Percentiles rank a stretch among this genome's conserved stretches.
Evolutionary conservation across 306 rosid species (phyloP).

Genomic region (Medicago truncatula): MtrunA17r5.0-ANR NC_053045.1:41959501-41960000

Average conservation of each 20-base stretch:
- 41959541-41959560: slow-evolving; percentile 47
- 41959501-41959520: slow-evolving; percentile 56
- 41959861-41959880: slow-evolving; percentile 35
- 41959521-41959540: slow-evolving; percentile 68
- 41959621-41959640: slow-evolving; percentile 54
- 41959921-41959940: slow-evolving; percentile 50
- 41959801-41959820: slow-evolving; percentile 60
- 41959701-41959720: neutral
- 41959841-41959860: slow-evolving; percentile 64
- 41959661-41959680: slow-evolving; percentile 36
- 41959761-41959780: slow-evolving; percentile 67
- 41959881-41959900: slow-evolving; percentile 36
- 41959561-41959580: slow-evolving; percentile 60
- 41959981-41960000: slow-evolving; percentile 39
- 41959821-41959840: slow-evolving; percentile 62
- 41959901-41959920: slow-evolving; percentile 45
- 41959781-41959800: slow-evolving; percentile 57
- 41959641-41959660: slow-evolving; percentile 78
- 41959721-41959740: too few species aligned
- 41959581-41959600: slow-evolving; percentile 49
- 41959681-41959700: neutral
- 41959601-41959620: slow-evolving; percentile 64
- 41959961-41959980: slow-evolving; percentile 48
- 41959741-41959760: too few species aligned
- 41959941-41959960: slow-evolving; percentile 46